These are phyloP conservation scores for Didymellaceae sp. DNA, from an alignment of 2,329 filamentous ascomycete genomes.

Conservation along the genomic window DNA sequence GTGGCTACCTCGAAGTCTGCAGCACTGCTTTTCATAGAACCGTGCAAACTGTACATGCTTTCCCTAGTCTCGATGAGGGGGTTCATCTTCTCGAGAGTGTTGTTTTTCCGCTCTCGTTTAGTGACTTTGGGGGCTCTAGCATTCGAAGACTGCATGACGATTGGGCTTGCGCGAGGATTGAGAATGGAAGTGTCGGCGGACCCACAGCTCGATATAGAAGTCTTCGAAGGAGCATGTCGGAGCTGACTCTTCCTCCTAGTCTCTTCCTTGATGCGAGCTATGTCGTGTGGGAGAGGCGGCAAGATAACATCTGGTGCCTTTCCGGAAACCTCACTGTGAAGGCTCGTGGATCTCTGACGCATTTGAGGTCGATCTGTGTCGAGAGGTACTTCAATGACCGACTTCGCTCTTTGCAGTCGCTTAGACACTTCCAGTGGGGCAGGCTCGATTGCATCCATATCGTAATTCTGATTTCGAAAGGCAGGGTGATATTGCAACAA, in stretches of 20 bases:
- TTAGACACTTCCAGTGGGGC: conserved; percentile 15
- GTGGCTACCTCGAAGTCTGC: conserved; percentile 17
- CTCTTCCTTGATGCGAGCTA: conserved; percentile 35
- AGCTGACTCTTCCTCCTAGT: conserved; percentile 31
- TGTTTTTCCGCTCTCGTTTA: conserved; percentile 46
- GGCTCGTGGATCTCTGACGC: conserved; percentile 35
- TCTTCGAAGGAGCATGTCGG: conserved; percentile 43
- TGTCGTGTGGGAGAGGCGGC: conserved; percentile 51
- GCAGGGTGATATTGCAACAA: conserved; percentile 38
- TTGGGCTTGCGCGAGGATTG: conserved; percentile 46
- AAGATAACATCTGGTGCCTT: conserved; percentile 51
- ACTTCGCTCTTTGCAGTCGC: conserved; percentile 34
- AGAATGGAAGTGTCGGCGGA: conserved; percentile 53
- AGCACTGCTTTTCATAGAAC: conserved; percentile 26
- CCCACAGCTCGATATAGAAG: conserved; percentile 50
- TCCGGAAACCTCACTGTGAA: conserved; percentile 39
- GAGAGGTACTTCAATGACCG: conserved; percentile 30
- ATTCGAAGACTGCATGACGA: conserved; percentile 33
- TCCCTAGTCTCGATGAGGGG: conserved; percentile 30
- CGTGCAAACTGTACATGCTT: conserved; percentile 18
- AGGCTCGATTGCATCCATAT: background rate
- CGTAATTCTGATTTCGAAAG: conserved; percentile 27
- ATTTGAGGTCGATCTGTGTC: conserved; percentile 26
- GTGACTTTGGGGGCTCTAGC: conserved; percentile 44
- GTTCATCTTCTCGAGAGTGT: conserved; percentile 41